Base-by-base conservation (phyloP, 2,329 filamentous ascomycete genomes). In the Chaetomium olivaceum region DNA sequence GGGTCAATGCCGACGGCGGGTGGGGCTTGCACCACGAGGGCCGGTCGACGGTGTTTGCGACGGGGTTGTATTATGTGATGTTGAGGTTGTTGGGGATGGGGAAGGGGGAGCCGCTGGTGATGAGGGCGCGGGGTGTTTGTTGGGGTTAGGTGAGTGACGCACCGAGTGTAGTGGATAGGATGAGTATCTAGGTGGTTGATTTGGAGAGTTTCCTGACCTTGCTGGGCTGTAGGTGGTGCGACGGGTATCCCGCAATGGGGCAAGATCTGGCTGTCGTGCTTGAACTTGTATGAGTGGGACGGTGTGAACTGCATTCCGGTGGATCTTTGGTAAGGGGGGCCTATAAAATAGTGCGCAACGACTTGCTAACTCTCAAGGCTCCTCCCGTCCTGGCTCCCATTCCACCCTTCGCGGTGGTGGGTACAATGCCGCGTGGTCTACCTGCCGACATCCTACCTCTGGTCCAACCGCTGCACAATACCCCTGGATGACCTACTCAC, bases 381-480 rank as follows among this genome's bases (percentile, higher is more conserved):
- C 16, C 51, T 54, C 14, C 51, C 51, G 1, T 54, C 51, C 9
- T 54, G 51, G 51, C 51, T 54, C 51, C 51, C 51, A 14, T 54
- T 54, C 23, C 51, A 54, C 51, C 51, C 51, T 31, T 54, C 51
- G 51, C 51, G 51, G 51, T 54, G 51, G 51, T 54, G 51, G 51
- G 51, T 54, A 54, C 51, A 54, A 54, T 54, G 51, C 51, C 51
- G 51, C 27, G 51, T 54, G 51, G 51, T 54, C 14, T 54, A 54
- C 14, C 51, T 54, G 16, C 51, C 51, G 1, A 54, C 51, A 25
- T 54, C 51, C 4, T 54, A 54, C 16, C 23, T 54, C 9, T 54
- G 51, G 46, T 54, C 51, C 4, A 54, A 54, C 27, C 51, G 51
- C 23, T 54, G 51, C 12, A 54, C 51, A 3, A 25, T 9, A 2